phyloP scores from a whole-genome alignment of 1,284 basidiomycete species.

The Mrakiaceae sp. region DNA sequence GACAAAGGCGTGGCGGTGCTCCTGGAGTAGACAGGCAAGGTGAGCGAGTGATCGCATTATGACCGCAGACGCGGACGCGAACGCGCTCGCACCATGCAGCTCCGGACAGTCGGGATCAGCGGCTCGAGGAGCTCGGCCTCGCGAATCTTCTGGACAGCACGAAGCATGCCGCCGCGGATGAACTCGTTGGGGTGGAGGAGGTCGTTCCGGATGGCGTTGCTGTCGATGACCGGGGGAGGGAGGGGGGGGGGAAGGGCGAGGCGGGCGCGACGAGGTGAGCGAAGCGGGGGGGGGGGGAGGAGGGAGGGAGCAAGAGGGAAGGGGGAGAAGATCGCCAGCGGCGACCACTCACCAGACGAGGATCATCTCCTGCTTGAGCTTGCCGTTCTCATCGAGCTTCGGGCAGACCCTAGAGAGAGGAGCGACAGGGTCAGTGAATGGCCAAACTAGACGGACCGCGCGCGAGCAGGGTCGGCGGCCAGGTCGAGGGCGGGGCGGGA shows the following conservation, averaged over 20 bases:
- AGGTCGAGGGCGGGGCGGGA: constrained; percentile 1
- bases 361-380: constrained; percentile 99
- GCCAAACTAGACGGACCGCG: not conserved
- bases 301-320: not conserved
- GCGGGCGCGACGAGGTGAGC: not conserved
- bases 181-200: constrained; percentile 98
- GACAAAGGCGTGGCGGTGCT: constrained; percentile 96
- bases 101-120: constrained; percentile 81
- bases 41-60: not conserved
- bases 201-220: constrained; percentile 96
- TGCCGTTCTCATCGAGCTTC: constrained; percentile 93
- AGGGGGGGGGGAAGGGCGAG: not conserved
- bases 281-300: not conserved
- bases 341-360: constrained; percentile 73
- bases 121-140: constrained; percentile 94
- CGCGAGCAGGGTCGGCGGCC: too few relatives aligned
- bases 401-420: constrained; percentile 57
- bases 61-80: not conserved
- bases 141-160: constrained; percentile 92
- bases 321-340: not conserved
- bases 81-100: constrained; percentile 51
- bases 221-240: constrained; percentile 29
- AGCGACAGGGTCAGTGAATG: not conserved
- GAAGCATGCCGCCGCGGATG: constrained; percentile 91
- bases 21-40: constrained; percentile 33